phyloP scores from a whole-genome alignment of 2,329 filamentous ascomycete genomes.

The Rasamsonia emersonii region DNA sequence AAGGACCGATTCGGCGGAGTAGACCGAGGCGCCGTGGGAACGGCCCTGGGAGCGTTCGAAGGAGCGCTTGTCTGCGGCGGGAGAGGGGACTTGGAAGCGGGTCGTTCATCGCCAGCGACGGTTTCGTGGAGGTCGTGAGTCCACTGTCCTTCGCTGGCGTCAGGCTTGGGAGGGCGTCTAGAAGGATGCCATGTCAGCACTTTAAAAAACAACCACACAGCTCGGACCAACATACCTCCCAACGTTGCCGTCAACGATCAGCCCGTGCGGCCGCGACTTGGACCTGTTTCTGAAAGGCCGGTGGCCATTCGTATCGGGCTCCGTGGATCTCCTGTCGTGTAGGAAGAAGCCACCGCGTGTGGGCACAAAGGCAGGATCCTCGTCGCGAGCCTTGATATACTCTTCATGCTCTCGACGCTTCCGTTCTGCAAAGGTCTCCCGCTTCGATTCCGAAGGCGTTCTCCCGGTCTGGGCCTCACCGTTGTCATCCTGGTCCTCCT shows the following conservation, averaged over 20 bases:
- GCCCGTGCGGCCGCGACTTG: slow-evolving; percentile 50
- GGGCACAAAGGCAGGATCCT: slow-evolving; percentile 87
- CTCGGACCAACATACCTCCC: slow-evolving; percentile 30
- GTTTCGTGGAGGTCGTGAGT: slow-evolving; percentile 89
- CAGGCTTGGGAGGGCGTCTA: slow-evolving; percentile 35
- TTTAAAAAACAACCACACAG: background rate
- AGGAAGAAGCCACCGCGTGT: slow-evolving; percentile 95
- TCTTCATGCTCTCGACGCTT: slow-evolving; percentile 83
- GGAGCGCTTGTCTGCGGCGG: slow-evolving; percentile 16
- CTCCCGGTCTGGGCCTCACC: slow-evolving; percentile 33
- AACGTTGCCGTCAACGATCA: slow-evolving; percentile 36
- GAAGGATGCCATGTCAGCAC: slow-evolving; percentile 17
- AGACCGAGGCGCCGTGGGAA: slow-evolving; percentile 44
- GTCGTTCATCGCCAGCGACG: slow-evolving; percentile 33
- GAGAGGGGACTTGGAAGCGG: slow-evolving; percentile 21
- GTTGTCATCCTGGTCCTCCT: slow-evolving; percentile 18
- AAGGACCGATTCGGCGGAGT: slow-evolving; percentile 65
- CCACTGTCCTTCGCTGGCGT: slow-evolving; percentile 67
- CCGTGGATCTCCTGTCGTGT: slow-evolving; percentile 80
- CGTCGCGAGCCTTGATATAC: slow-evolving; percentile 77
- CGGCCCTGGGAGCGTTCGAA: slow-evolving; percentile 25
- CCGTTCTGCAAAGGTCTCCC: slow-evolving; percentile 57
- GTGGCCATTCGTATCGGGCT: slow-evolving; percentile 69
- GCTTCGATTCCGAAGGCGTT: slow-evolving; percentile 25
- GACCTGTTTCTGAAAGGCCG: slow-evolving; percentile 41